Base-by-base conservation (phyloP, 2,329 filamentous ascomycete genomes). In the Penicillium sp. region DNA sequence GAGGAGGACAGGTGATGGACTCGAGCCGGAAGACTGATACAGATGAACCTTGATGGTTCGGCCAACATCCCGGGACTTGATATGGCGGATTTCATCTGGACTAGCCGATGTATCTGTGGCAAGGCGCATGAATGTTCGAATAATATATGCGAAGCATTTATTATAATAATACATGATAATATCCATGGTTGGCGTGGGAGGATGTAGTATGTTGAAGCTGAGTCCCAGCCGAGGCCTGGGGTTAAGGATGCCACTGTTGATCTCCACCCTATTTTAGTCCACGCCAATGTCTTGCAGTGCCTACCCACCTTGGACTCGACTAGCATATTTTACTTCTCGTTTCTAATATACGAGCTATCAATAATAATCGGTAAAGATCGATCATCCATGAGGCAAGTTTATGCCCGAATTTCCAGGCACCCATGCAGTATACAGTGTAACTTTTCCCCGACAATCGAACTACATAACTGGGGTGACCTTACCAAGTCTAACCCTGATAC, bases 31-130 rank as follows among this genome's bases (percentile, higher is more conserved):
- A 29, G 57, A 10, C 25, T 57, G 66, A 55, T 75, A 74, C 51
- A 73, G 51, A 62, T 74, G 67, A 23, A 61, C 65, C 59, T 68
- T 73, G 62, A 74, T 72, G 10, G 60, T 64, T 57, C 71, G 63
- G 13, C 59, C 50, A 10, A 57, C 38, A 45, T 75, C 71, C 31
- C 72, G 66, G 13, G 70, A 73, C 33, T 65, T 54, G 37, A 74
- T 72, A 15, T 67, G 65, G 35, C 64, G 54, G n/a, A 70, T 59
- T 48, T 67, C 65, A 61, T 73, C 67, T 5, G 66, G 65, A 27
- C 41, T 62, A 27, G 59, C 53, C 12, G 50, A 33, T 9, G 59
- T 49, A 13, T 29, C 37, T 4, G 12, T 50, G 8, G 33, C 23
- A 15, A 56, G 29, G 15, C 50, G 33, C 9, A 50, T 35, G 7